phyloP scores from a whole-genome alignment of 257 asterid genomes.

The Solanum sejunctum region DNA sequence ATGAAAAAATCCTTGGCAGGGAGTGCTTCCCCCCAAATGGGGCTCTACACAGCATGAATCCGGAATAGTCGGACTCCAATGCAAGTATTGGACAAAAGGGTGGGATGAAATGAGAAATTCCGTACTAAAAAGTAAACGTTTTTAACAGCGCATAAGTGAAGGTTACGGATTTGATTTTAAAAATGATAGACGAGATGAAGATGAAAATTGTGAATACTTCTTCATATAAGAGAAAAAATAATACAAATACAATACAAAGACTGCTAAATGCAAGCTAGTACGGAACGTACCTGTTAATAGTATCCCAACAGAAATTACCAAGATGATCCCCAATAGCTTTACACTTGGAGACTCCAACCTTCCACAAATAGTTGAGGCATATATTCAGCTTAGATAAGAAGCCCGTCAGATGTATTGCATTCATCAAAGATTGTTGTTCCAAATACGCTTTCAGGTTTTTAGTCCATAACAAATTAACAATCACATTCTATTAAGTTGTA shows the following conservation, averaged over 20 bases:
- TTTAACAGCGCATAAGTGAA: neutral
- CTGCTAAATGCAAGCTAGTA: neutral
- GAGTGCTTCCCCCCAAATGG: too few relatives aligned
- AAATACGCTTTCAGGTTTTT: neutral
- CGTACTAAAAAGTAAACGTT: neutral
- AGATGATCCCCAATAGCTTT: slow-evolving; percentile 77
- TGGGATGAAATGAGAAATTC: neutral
- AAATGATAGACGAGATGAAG: neutral
- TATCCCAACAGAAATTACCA: slow-evolving; percentile 69
- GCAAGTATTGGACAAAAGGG: too few relatives aligned
- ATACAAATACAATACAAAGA: neutral
- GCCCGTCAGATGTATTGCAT: neutral
- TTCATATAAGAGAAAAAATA: neutral
- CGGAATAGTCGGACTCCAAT: too few relatives aligned
- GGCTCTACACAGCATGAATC: too few relatives aligned
- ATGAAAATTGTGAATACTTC: neutral
- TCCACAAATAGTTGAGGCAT: slow-evolving; percentile 13
- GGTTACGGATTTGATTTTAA: neutral
- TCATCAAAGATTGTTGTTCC: neutral
- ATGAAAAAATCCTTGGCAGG: too few relatives aligned
- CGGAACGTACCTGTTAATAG: slow-evolving; percentile 66
- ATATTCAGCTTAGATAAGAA: neutral
- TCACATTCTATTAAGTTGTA: neutral
- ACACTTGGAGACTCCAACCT: slow-evolving; percentile 98
- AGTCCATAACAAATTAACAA: neutral